phyloP scores from a whole-genome alignment of 768 basidiomycete species.

The Agaricus blazei region DNA sequence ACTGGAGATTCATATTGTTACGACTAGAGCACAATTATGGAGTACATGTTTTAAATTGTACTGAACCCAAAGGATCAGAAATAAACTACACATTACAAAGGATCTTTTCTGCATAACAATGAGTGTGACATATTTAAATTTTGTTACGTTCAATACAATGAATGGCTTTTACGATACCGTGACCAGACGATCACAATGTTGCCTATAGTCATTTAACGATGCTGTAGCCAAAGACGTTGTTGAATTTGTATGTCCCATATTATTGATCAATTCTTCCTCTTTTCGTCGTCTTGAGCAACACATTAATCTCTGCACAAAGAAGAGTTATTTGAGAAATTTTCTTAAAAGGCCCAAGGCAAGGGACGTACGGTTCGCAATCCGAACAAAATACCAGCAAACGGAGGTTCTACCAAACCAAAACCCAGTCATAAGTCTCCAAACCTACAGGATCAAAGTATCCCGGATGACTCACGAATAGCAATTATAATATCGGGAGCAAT shows the following conservation, averaged over 20 bases:
- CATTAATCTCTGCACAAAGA: background rate
- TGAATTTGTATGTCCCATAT: background rate
- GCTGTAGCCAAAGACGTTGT: background rate
- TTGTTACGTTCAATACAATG: too few relatives aligned
- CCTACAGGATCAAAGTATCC: too few relatives aligned
- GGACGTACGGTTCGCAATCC: background rate
- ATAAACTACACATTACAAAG: too few relatives aligned
- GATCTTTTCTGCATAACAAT: too few relatives aligned
- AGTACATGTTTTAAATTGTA: too few relatives aligned
- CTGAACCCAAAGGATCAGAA: too few relatives aligned
- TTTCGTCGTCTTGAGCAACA: background rate
- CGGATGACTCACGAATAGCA: slow-evolving; percentile 1
- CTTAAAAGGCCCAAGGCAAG: background rate
- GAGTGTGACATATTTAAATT: too few relatives aligned
- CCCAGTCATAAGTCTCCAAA: too few relatives aligned
- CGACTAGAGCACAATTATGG: too few relatives aligned
- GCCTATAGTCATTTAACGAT: background rate
- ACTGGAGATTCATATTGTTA: too few relatives aligned
- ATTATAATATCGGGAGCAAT: background rate
- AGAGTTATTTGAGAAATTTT: background rate
- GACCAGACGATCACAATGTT: background rate
- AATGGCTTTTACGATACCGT: too few relatives aligned
- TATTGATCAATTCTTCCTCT: background rate
- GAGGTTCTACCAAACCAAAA: background rate
- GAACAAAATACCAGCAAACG: background rate